A percentile compares a stretch with the other conserved stretches of the same genome.
phyloP scores from a whole-genome alignment of 352 stramenopile genomes.

The Phytophthora sp. region DNA sequence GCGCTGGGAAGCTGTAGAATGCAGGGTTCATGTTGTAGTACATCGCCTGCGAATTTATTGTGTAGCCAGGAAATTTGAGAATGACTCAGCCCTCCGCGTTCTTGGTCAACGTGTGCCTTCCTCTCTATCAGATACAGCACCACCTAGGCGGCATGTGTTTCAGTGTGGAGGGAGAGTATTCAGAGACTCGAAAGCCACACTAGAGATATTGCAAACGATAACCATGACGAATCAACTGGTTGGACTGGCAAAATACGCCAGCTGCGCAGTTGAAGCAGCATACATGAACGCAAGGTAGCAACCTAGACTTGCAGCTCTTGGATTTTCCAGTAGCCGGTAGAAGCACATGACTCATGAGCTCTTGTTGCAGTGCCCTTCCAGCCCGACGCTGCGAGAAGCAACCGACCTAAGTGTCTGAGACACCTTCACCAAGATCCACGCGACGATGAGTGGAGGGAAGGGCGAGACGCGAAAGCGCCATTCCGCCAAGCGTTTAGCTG shows the following conservation, averaged over 20 bases:
- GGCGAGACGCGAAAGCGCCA: conserved; percentile 15
- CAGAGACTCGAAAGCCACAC: background rate
- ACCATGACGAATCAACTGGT: conserved; percentile 17
- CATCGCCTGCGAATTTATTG: conserved; percentile 5
- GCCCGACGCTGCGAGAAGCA: conserved; percentile 1
- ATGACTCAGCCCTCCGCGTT: conserved; percentile 5
- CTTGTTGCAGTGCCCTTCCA: too few relatives aligned
- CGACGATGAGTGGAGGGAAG: conserved; percentile 26
- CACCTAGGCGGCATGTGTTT: conserved; percentile 22
- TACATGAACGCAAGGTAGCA: background rate
- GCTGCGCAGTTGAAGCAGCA: background rate
- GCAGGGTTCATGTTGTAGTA: conserved; percentile 16
- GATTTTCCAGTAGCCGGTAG: conserved; percentile 22
- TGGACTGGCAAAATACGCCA: conserved; percentile 5
- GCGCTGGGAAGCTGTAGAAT: conserved; percentile 15
- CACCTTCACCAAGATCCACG: conserved; percentile 7
- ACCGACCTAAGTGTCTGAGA: conserved; percentile 16
- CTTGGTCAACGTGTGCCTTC: background rate
- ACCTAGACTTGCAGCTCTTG: background rate
- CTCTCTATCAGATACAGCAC: conserved; percentile 20
- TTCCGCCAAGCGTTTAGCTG: conserved; percentile 8
- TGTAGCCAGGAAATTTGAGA: conserved; percentile 8
- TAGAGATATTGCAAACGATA: conserved; percentile 14
- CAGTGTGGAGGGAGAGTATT: conserved; percentile 10
- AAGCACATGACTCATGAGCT: conserved; percentile 7